Conservation (phyloP, 2,329 filamentous ascomycete genomes). For the Hymenoscyphus infarciens region DNA sequence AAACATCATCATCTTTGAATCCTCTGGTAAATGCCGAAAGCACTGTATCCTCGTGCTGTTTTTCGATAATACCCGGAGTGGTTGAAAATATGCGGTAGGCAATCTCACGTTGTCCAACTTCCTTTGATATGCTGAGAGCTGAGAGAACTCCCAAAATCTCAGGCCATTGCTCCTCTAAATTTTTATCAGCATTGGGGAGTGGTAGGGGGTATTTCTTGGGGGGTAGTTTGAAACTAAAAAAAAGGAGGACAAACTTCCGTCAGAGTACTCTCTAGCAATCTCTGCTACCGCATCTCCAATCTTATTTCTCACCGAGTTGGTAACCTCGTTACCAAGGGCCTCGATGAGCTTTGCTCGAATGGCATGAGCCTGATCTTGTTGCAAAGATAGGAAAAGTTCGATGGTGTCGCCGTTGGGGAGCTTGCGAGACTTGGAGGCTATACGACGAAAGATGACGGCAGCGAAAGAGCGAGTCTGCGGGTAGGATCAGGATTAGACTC, state of each 20-base stretch:
- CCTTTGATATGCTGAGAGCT: constrained; percentile 81
- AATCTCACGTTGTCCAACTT: constrained; percentile 81
- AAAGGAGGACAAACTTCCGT: constrained; percentile 64
- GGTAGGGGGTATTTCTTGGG: neutral
- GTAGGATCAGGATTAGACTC: constrained; percentile 2
- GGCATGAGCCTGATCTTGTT: constrained; percentile 66
- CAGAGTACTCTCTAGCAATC: constrained; percentile 89
- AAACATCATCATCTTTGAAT: constrained; percentile 82
- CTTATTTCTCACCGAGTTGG: constrained; percentile 81
- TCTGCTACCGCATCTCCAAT: constrained; percentile 97
- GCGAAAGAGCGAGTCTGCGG: constrained; percentile 81
- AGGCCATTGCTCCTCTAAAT: constrained; percentile 75
- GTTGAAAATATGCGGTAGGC: constrained; percentile 95
- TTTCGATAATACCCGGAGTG: constrained; percentile 92
- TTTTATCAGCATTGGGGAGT: neutral
- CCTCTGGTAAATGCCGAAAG: constrained; percentile 83
- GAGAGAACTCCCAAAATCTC: constrained; percentile 85
- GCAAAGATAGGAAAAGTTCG: constrained; percentile 82
- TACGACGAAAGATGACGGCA: constrained; percentile 89
- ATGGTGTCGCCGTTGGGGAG: constrained; percentile 64
- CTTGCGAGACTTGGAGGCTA: constrained; percentile 86
- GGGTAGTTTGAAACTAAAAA: neutral
- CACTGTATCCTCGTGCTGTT: constrained; percentile 90
- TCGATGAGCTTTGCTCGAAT: constrained; percentile 84
- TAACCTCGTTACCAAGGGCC: constrained; percentile 68